Evolutionary conservation across 495 filamentous ascomycete genomes (phyloP).

Genomic region (Bacidia rubella): DNA sequence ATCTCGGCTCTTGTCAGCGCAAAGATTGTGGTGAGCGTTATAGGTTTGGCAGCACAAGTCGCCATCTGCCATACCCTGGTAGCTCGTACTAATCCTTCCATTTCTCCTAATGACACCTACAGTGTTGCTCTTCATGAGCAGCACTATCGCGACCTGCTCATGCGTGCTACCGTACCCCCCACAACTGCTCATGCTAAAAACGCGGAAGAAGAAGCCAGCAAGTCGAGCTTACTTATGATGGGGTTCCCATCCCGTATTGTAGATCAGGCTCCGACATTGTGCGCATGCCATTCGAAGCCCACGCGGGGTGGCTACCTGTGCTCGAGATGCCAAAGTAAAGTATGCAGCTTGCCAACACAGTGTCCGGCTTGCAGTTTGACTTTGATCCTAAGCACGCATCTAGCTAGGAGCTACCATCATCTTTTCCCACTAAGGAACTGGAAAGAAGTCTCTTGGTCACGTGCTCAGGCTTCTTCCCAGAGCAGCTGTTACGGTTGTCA

Average conservation of each 20-base stretch:
- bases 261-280: conserved; percentile 58
- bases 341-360: conserved; percentile 81
- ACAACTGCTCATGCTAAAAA: conserved; percentile 45
- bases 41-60: conserved; percentile 83
- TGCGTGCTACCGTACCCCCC: conserved; percentile 80
- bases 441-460: conserved; percentile 75
- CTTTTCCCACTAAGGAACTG: conserved; percentile 86
- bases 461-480: conserved; percentile 35
- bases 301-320: conserved; percentile 83
- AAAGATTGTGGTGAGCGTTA: conserved; percentile 71
- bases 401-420: conserved; percentile 91
- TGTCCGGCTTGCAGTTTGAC: conserved; percentile 86
- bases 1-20: conserved; percentile 62
- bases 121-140: conserved; percentile 76
- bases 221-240: conserved; percentile 79
- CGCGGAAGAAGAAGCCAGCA: conserved; percentile 6
- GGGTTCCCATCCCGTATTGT: conserved; percentile 92
- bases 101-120: conserved; percentile 53
- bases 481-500: conserved; percentile 36
- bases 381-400: conserved; percentile 89
- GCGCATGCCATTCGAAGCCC: conserved; percentile 80
- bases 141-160: conserved; percentile 77
- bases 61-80: conserved; percentile 88
- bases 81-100: conserved; percentile 62
- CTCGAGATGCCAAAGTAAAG: conserved; percentile 75